These are phyloP conservation scores for Pythium periplocum DNA, from an alignment of 352 stramenopile species.

Conservation along the genomic window DNA sequence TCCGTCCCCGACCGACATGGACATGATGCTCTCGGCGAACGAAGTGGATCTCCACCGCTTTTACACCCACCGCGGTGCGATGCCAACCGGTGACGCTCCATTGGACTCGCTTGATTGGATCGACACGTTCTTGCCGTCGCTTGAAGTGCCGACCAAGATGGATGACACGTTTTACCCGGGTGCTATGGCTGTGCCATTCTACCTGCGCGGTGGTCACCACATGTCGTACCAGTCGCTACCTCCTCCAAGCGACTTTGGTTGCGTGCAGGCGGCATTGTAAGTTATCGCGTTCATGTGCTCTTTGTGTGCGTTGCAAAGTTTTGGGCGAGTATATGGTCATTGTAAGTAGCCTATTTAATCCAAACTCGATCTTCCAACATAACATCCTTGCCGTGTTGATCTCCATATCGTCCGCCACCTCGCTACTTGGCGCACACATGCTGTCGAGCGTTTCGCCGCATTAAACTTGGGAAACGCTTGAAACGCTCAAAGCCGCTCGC, in stretches of 20 bases:
- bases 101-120: constrained; percentile 67
- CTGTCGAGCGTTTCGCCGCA: too few species aligned
- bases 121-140: constrained; percentile 51
- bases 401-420: too few species aligned
- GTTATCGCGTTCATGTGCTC: background rate
- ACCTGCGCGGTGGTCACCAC: constrained; percentile 8
- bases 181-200: constrained; percentile 1
- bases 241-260: constrained; percentile 12
- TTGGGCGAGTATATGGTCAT: background rate
- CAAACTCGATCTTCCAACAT: too few species aligned
- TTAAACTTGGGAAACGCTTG: too few species aligned
- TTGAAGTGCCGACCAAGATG: constrained; percentile 17
- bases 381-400: too few species aligned
- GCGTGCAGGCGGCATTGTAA: constrained; percentile 5
- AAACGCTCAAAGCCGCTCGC: too few species aligned
- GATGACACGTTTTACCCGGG: constrained; percentile 12
- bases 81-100: constrained; percentile 5
- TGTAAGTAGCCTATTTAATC: background rate
- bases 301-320: background rate
- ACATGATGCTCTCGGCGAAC: constrained; percentile 32
- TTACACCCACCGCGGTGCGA: constrained; percentile 7
- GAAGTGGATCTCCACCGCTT: constrained; percentile 19
- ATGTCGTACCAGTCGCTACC: constrained; percentile 15
- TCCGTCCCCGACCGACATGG: constrained; percentile 33
- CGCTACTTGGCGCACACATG: too few species aligned